Evolutionary conservation across 2,329 filamentous ascomycete genomes (phyloP), one percentile per base, ranked within the genome.

Genomic region (Hymenoscyphus albidus): DNA sequence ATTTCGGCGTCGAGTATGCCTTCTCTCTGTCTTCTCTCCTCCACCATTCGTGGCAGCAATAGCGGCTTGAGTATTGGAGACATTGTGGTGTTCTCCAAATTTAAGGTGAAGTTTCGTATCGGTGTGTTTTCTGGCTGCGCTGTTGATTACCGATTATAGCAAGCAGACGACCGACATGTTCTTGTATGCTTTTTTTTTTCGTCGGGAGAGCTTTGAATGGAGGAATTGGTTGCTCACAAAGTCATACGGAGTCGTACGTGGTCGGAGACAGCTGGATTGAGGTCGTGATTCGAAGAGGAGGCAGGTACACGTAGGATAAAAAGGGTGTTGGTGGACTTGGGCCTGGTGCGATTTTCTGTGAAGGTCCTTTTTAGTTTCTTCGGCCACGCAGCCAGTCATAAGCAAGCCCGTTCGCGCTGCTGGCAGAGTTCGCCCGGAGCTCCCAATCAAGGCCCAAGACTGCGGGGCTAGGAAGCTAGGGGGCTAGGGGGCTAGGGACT

Each of bases 21-120:
- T 67, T 81, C 79, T 63, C 77, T 74, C 70, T 78, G 80, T 70
- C 77, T 78, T 68, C 80, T 79, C 70, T 82, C 78, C 71, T 84
- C 79, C 39, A 85, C 81, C 70, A 84, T 75, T 77, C 81, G 80
- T 56, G 83, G 83, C 64, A 85, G 77, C 68, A 83, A 74, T 68
- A 85, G 76, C 61, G 83, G 82, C 75, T 82, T 84, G 62, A 86
- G 77, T 71, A 78, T 79, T 68, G 79, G 76, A 69, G 72, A 70
- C 73, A 74, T 75, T 59, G 38, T 65, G 57, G 63, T 58, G 58
- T 58, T 61, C 62, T 59, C 54, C 62, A 58, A 32, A 35, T 22
- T 16, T 56, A 35, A 35, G 35, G 35, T 7, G 5, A 10, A 22
- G 22, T 54, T 54, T 54, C 18, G 18, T 54, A 22, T 54, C 6